These are phyloP conservation scores for Pestalotiopsis sp. DNA, from an alignment of 2,329 filamentous ascomycete species.

Conservation along the genomic window DNA sequence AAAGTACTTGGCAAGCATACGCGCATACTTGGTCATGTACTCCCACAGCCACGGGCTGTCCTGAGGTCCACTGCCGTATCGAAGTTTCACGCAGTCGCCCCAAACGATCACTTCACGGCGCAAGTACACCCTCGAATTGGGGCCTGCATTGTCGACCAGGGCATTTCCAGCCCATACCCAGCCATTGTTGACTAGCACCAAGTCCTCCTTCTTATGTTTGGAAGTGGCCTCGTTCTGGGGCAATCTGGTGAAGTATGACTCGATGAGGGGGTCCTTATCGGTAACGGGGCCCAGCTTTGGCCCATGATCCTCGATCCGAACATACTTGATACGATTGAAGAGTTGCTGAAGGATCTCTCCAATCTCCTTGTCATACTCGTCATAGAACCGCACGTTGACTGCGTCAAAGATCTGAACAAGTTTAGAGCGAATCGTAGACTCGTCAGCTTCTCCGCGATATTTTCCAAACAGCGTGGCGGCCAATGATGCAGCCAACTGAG, in stretches of 20 bases:
- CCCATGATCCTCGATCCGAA: conserved; percentile 88
- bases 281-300: conserved; percentile 83
- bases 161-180: conserved; percentile 99
- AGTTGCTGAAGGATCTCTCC: conserved; percentile 86
- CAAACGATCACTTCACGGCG: conserved; percentile 94
- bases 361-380: conserved; percentile 85
- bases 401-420: conserved; percentile 72
- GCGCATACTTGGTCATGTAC: conserved; percentile 91
- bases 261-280: conserved; percentile 77
- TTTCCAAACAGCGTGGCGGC: conserved; percentile 68
- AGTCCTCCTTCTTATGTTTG: conserved; percentile 73
- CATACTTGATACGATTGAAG: conserved; percentile 93
- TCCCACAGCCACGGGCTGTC: conserved; percentile 96
- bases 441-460: conserved; percentile 58
- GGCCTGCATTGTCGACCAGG: conserved; percentile 89
- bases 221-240: conserved; percentile 77
- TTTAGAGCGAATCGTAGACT: conserved; percentile 54
- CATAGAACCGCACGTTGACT: conserved; percentile 85
- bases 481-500: conserved; percentile 69
- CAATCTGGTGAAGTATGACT: conserved; percentile 92
- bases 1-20: conserved; percentile 92
- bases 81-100: conserved; percentile 97
- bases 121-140: conserved; percentile 89
- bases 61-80: conserved; percentile 77
- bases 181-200: conserved; percentile 91